Percentiles rank a stretch among this genome's conserved stretches.
Evolutionary conservation across 306 rosid species (phyloP).

Genomic region (Glycyrrhiza uralensis): DNA sequence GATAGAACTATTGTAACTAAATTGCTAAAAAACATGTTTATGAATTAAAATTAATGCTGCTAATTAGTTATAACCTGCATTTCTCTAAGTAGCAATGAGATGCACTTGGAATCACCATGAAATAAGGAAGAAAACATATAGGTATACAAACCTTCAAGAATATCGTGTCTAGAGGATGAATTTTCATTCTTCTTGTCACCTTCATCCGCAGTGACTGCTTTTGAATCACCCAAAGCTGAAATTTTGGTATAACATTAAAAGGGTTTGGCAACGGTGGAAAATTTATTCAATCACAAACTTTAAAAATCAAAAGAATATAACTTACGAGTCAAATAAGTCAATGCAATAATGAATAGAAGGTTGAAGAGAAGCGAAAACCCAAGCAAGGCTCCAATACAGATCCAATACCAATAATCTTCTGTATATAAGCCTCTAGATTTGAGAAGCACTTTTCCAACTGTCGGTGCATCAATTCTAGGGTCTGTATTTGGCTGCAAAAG

Average conservation of each 20-base stretch:
- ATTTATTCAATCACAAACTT: neutral
- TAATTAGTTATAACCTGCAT: neutral
- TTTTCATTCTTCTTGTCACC: conserved; percentile 19
- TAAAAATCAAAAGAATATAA: conserved; percentile 14
- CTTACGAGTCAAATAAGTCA: conserved; percentile 65
- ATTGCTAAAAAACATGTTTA: neutral
- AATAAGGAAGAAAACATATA: neutral
- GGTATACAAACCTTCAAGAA: conserved; percentile 18
- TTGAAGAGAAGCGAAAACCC: conserved; percentile 68
- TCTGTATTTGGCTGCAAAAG: conserved; percentile 55
- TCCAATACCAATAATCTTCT: conserved; percentile 69
- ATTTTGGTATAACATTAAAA: neutral
- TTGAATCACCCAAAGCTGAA: conserved; percentile 55
- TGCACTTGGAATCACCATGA: conserved; percentile 11
- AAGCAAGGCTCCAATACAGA: conserved; percentile 59
- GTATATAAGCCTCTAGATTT: conserved; percentile 50
- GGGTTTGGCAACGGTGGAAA: neutral
- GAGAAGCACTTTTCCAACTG: conserved; percentile 67
- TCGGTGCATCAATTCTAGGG: conserved; percentile 32
- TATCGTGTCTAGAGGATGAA: conserved; percentile 7
- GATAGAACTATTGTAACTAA: neutral
- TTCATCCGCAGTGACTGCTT: conserved; percentile 39
- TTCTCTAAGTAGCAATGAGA: neutral
- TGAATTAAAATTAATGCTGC: neutral
- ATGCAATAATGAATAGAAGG: conserved; percentile 46